These are phyloP conservation scores for Yarrowia sp. DNA, from an alignment of 805 yeast genomes.

Conservation along the genomic window DNA sequence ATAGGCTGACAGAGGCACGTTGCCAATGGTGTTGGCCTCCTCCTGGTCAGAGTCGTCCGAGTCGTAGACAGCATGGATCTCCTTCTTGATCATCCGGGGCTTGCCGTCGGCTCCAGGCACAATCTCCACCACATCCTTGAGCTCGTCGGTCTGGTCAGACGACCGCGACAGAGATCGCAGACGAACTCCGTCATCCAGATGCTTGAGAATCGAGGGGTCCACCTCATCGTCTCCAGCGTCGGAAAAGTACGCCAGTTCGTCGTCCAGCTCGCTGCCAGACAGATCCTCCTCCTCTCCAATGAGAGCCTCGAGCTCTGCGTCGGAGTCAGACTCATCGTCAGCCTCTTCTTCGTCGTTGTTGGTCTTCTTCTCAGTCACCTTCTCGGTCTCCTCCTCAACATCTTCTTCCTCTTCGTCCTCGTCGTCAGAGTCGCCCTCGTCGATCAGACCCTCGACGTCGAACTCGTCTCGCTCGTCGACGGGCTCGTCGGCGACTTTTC, in stretches of 20 bases:
- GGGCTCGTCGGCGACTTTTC: slow-evolving; percentile 34
- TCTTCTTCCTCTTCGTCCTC: slow-evolving; percentile 31
- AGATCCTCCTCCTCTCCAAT: slow-evolving; percentile 46
- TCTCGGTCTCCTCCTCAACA: neutral
- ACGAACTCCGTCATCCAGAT: slow-evolving; percentile 62
- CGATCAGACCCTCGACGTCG: slow-evolving; percentile 38
- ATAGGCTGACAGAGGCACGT: slow-evolving; percentile 89
- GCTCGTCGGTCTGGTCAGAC: slow-evolving; percentile 51
- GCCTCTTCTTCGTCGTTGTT: slow-evolving; percentile 32
- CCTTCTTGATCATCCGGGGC: slow-evolving; percentile 80
- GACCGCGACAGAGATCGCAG: slow-evolving; percentile 59
- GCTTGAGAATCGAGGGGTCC: slow-evolving; percentile 55
- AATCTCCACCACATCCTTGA: slow-evolving; percentile 46
- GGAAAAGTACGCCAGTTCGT: slow-evolving; percentile 42
- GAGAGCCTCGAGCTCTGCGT: slow-evolving; percentile 46
- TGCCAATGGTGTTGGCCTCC: slow-evolving; percentile 89
- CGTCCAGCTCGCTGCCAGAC: slow-evolving; percentile 43
- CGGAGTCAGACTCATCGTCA: slow-evolving; percentile 43
- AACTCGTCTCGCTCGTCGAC: slow-evolving; percentile 41
- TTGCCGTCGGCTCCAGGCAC: slow-evolving; percentile 68
- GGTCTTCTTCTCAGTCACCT: slow-evolving; percentile 30
- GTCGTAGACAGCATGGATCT: slow-evolving; percentile 93
- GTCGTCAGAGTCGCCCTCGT: slow-evolving; percentile 41
- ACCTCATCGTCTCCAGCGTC: slow-evolving; percentile 50
- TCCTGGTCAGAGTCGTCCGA: slow-evolving; percentile 88